These are phyloP conservation scores for Lathyrus oleraceus DNA, from an alignment of 306 rosid species.

Conservation along the genomic window DNA sequence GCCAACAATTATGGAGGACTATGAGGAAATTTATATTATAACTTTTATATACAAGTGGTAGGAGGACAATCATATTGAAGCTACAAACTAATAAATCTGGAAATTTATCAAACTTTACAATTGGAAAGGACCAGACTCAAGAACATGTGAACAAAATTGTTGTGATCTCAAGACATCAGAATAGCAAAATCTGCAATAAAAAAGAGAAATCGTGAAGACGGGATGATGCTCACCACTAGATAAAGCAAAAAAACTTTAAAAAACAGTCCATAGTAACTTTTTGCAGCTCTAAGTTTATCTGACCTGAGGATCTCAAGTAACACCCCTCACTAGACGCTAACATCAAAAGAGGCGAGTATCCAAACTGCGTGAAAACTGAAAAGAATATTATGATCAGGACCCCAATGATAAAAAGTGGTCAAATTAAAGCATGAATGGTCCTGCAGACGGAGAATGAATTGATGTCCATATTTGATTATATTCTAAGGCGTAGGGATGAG, in stretches of 20 bases:
- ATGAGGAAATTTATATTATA: no score
- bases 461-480: not conserved
- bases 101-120: not conserved
- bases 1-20: not conserved
- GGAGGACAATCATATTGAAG: not conserved
- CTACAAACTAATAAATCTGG: slow-evolving; percentile 3
- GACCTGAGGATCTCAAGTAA: slow-evolving; percentile 1
- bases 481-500: no score
- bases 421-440: not conserved
- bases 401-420: not conserved
- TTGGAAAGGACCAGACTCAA: not conserved
- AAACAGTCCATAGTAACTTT: not conserved
- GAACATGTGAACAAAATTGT: slow-evolving; percentile 2
- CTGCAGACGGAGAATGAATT: not conserved
- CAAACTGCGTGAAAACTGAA: not conserved
- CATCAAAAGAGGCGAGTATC: not conserved
- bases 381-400: not conserved
- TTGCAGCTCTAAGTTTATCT: not conserved
- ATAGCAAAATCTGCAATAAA: slow-evolving; percentile 9
- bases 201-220: not conserved
- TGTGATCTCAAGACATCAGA: slow-evolving; percentile 14
- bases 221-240: not conserved
- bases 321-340: slow-evolving; percentile 43
- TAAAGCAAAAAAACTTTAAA: not conserved
- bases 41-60: not conserved